These are phyloP conservation scores for Aspergillus phoenicis DNA, from an alignment of 2,329 filamentous ascomycete species.

Conservation along the genomic window DNA sequence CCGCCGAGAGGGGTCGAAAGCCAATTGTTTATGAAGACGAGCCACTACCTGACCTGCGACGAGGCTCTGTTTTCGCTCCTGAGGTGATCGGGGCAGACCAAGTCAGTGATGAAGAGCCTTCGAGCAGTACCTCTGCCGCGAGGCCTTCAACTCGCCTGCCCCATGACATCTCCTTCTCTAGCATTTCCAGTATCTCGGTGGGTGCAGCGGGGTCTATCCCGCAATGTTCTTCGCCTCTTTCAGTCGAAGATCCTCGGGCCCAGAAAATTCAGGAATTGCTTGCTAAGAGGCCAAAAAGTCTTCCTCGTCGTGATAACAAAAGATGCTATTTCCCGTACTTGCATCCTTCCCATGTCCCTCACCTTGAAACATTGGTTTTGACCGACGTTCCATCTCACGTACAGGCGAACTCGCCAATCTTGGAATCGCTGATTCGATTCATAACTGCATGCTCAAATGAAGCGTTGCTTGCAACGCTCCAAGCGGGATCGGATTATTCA, in stretches of 20 bases:
- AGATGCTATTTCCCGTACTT: constrained; percentile 40
- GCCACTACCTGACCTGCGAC: constrained; percentile 33
- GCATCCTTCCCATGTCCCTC: constrained; percentile 59
- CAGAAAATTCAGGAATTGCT: constrained; percentile 43
- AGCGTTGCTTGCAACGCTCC: constrained; percentile 53
- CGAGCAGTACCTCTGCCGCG: neutral
- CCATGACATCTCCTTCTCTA: constrained; percentile 8
- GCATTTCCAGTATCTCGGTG: neutral
- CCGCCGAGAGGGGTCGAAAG: neutral
- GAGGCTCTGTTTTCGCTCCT: constrained; percentile 50
- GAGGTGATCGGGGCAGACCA: constrained; percentile 40
- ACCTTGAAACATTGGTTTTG: constrained; percentile 57
- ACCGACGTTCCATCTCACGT: constrained; percentile 57
- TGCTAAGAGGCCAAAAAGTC: constrained; percentile 39
- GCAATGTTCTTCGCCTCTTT: constrained; percentile 23
- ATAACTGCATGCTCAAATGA: constrained; percentile 61
- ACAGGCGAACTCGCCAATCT: constrained; percentile 44
- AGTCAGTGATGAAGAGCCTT: neutral
- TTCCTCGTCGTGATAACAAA: constrained; percentile 32
- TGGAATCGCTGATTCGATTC: constrained; percentile 54
- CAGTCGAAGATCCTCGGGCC: constrained; percentile 29
- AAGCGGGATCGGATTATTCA: constrained; percentile 59
- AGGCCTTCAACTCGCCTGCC: neutral
- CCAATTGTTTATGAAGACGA: constrained; percentile 32
- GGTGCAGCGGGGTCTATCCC: constrained; percentile 15